Percentiles rank a stretch among this genome's conserved stretches.
phyloP scores from a whole-genome alignment of 2,329 filamentous ascomycete genomes.

The Botrytis squamosa region DNA sequence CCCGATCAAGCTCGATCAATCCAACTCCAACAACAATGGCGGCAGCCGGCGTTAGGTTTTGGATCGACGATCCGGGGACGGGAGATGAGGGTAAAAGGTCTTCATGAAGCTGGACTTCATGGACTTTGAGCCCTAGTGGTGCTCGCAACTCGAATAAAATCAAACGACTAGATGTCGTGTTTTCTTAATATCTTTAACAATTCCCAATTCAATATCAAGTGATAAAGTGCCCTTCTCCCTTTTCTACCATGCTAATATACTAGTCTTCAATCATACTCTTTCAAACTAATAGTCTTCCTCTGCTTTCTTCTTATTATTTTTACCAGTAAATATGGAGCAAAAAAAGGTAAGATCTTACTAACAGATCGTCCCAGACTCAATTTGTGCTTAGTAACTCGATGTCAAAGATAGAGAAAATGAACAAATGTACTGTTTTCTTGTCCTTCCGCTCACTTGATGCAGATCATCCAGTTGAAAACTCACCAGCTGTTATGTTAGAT shows the following conservation, averaged over 20 bases:
- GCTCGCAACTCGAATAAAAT: neutral
- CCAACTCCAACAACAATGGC: neutral
- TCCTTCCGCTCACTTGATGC: neutral
- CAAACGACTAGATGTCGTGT: neutral
- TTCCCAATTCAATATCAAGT: neutral
- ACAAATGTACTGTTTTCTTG: neutral
- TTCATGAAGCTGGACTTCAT: neutral
- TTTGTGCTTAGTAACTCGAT: neutral
- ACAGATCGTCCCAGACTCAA: rapidly evolving
- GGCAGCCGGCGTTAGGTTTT: neutral
- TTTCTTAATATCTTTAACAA: neutral
- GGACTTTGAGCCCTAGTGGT: neutral
- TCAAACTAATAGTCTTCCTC: neutral
- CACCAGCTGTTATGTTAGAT: neutral
- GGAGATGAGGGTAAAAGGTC: too few relatives aligned
- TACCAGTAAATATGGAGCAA: neutral
- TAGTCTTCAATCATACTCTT: neutral
- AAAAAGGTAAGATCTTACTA: neutral
- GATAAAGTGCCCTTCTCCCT: neutral
- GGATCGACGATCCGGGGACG: too few relatives aligned
- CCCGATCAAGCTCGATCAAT: neutral
- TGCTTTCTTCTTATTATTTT: neutral
- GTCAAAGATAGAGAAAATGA: neutral
- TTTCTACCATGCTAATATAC: neutral
- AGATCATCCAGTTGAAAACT: neutral